phyloP scores from a whole-genome alignment of 192 early-diverging fungal species.

The Backusella macrospora region DNA sequence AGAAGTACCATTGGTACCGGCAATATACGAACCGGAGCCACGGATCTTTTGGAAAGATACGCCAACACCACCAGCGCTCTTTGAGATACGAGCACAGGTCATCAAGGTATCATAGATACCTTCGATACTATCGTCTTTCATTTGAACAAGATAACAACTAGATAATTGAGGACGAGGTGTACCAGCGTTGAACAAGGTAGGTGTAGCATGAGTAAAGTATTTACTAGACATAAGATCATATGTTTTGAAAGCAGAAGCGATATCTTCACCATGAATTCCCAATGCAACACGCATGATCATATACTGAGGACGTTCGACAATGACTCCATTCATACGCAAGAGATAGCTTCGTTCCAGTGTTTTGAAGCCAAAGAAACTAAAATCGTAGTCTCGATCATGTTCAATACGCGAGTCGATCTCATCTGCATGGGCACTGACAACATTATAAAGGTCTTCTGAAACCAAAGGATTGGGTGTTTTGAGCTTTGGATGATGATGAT shows the following conservation, averaged over 20 bases:
- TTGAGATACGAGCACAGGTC: slow-evolving; percentile 94
- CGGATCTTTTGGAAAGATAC: slow-evolving; percentile 95
- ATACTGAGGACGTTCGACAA: slow-evolving; percentile 95
- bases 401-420: slow-evolving; percentile 85
- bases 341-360: slow-evolving; percentile 95
- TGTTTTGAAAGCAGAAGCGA: slow-evolving; percentile 87
- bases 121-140: slow-evolving; percentile 94
- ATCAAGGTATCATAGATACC: slow-evolving; percentile 97
- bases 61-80: slow-evolving; percentile 95
- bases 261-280: slow-evolving; percentile 93
- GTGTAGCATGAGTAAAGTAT: slow-evolving; percentile 95
- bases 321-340: slow-evolving; percentile 73
- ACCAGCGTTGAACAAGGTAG: slow-evolving; percentile 97
- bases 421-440: slow-evolving; percentile 71
- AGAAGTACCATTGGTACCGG: slow-evolving; percentile 95
- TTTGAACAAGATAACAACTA: slow-evolving; percentile 91
- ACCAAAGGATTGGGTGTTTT: slow-evolving; percentile 84
- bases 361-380: slow-evolving; percentile 99
- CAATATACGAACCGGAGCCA: slow-evolving; percentile 92
- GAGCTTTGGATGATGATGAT: slow-evolving; percentile 85
- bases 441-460: slow-evolving; percentile 69
- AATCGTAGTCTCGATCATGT: slow-evolving; percentile 93
- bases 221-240: slow-evolving; percentile 92
- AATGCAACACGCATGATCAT: slow-evolving; percentile 97
- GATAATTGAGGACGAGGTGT: slow-evolving; percentile 96